Evolutionary conservation across 2,329 filamentous ascomycete genomes (phyloP).

Genomic region (Chaetomium strumarium): DNA sequence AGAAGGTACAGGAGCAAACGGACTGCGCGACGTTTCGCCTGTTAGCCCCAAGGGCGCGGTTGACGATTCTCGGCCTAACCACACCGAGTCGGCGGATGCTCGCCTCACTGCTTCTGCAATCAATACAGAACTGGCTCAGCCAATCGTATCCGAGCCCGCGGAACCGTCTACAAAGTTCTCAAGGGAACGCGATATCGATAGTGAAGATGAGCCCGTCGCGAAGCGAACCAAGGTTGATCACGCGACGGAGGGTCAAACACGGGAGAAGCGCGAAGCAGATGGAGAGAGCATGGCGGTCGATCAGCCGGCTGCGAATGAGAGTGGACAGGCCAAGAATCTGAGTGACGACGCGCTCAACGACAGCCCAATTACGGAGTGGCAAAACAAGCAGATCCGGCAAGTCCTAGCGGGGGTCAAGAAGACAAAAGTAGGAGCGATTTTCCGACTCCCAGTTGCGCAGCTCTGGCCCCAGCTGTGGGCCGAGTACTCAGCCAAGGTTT

Average conservation of each 20-base stretch:
- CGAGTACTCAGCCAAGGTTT: constrained; percentile 63
- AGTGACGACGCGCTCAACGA: constrained; percentile 39
- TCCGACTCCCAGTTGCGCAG: constrained; percentile 69
- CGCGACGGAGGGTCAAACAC: constrained; percentile 25
- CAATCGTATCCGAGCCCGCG: constrained; percentile 39
- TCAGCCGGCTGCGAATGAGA: constrained; percentile 22
- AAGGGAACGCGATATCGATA: constrained; percentile 73
- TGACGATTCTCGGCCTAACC: constrained; percentile 35
- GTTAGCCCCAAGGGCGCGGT: constrained; percentile 30
- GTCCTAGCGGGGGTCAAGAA: constrained; percentile 74
- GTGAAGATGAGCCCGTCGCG: constrained; percentile 58
- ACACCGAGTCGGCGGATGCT: constrained; percentile 33
- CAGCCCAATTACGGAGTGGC: constrained; percentile 50
- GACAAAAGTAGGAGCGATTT: constrained; percentile 71
- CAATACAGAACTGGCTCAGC: constrained; percentile 26
- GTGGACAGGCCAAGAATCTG: constrained; percentile 34
- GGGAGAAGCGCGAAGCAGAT: constrained; percentile 28
- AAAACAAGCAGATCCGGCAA: constrained; percentile 58
- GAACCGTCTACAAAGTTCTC: constrained; percentile 53
- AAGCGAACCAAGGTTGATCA: constrained; percentile 71
- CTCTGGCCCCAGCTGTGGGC: constrained; percentile 73
- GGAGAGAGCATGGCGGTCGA: constrained; percentile 28
- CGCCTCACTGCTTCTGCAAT: too few relatives aligned
- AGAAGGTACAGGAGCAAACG: constrained; percentile 24
- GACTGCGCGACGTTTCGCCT: constrained; percentile 20